Conservation (phyloP, 1,284 basidiomycete species). For the Ganoderma sp. region DNA sequence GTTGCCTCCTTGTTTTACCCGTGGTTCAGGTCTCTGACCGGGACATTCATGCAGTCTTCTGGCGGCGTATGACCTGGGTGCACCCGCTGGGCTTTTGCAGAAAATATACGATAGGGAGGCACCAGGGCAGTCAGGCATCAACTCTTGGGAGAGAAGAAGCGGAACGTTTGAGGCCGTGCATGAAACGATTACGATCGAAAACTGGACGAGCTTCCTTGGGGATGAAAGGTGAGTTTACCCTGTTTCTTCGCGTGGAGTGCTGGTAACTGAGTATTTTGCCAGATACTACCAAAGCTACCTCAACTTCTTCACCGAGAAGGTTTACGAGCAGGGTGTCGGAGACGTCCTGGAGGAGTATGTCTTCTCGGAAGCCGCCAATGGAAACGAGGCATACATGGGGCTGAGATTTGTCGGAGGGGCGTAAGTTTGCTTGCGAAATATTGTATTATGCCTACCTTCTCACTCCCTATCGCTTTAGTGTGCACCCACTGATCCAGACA, state of each 20-base stretch:
- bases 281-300: conserved; percentile 62
- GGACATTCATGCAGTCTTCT: conserved; percentile 48
- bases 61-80: conserved; percentile 71
- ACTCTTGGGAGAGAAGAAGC: conserved; percentile 44
- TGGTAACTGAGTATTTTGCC: conserved; percentile 20
- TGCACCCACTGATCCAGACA: conserved; percentile 69
- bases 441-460: conserved; percentile 17
- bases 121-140: conserved; percentile 52
- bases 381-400: conserved; percentile 57
- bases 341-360: conserved; percentile 59
- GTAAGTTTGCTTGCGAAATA: conserved; percentile 45
- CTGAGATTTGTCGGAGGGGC: conserved; percentile 60
- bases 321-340: conserved; percentile 49
- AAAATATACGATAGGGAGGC: conserved; percentile 56
- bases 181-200: conserved; percentile 49
- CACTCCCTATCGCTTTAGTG: conserved; percentile 37
- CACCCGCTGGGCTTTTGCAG: conserved; percentile 55
- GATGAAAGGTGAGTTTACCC: conserved; percentile 53
- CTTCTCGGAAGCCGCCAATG: conserved; percentile 57
- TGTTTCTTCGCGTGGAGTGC: background rate
- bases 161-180: conserved; percentile 42
- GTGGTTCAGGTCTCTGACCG: conserved; percentile 10
- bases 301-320: conserved; percentile 59
- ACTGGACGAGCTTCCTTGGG: conserved; percentile 63
- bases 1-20: background rate